Evolutionary conservation across 768 basidiomycete species (phyloP).

Genomic region (Dendrothele bispora): DNA sequence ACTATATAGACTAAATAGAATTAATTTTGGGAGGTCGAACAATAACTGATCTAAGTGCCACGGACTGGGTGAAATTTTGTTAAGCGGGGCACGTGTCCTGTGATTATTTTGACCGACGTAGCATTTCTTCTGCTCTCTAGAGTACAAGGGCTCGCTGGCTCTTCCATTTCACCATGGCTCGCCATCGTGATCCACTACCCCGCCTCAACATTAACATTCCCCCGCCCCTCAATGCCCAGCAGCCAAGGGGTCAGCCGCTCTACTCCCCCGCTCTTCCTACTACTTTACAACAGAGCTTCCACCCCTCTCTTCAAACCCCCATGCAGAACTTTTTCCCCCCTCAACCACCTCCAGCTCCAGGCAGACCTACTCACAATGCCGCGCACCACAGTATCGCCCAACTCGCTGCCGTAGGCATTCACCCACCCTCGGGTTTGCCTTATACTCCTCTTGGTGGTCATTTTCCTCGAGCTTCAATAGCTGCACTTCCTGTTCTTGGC

Average conservation of each 20-base stretch:
- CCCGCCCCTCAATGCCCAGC: slow-evolving; percentile 46
- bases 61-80: no score
- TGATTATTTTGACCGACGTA: no score
- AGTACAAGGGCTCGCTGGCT: no score
- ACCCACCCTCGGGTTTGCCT: slow-evolving; percentile 53
- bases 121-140: no score
- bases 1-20: no score
- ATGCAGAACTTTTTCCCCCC: slow-evolving; percentile 67
- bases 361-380: slow-evolving; percentile 42
- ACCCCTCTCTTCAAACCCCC: slow-evolving; percentile 67
- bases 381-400: slow-evolving; percentile 68
- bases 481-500: slow-evolving; percentile 33
- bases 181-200: slow-evolving; percentile 40
- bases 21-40: no score
- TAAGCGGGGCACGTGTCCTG: no score
- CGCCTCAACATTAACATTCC: slow-evolving; percentile 55
- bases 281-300: slow-evolving; percentile 55
- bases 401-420: slow-evolving; percentile 59
- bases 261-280: slow-evolving; percentile 70
- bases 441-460: slow-evolving; percentile 61
- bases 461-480: slow-evolving; percentile 52
- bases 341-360: slow-evolving; percentile 47
- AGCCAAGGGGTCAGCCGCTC: slow-evolving; percentile 47
- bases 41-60: no score
- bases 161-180: slow-evolving; percentile 8